phyloP scores from a whole-genome alignment of 1,139 yeast species.

The Meyerozyma carpophila region DNA sequence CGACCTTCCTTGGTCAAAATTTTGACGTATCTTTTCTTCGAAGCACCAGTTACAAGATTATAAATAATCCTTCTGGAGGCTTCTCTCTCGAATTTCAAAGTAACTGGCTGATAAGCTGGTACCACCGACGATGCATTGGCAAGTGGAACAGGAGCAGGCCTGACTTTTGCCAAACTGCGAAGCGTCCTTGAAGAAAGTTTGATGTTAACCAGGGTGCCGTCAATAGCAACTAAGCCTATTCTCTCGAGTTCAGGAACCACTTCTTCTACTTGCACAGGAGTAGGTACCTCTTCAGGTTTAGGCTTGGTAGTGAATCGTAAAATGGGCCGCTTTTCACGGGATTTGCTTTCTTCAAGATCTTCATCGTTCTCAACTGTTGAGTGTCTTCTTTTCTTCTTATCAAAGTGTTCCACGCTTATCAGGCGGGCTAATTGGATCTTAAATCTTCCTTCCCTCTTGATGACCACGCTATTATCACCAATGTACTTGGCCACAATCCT shows the following conservation, averaged over 20 bases:
- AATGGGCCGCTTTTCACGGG: constrained; percentile 1
- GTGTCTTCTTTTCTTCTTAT: constrained; percentile 1
- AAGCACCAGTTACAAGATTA: not conserved
- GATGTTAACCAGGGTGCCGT: constrained; percentile 8
- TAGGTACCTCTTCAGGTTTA: not conserved
- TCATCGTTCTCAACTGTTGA: not conserved
- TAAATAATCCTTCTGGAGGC: not conserved
- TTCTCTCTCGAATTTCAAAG: not conserved
- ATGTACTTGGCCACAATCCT: constrained; percentile 54
- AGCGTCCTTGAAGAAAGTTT: constrained; percentile 6
- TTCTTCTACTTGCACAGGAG: not conserved
- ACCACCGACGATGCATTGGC: not conserved
- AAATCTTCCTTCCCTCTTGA: constrained; percentile 41
- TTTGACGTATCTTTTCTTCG: constrained; percentile 20
- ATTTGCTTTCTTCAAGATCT: constrained; percentile 3
- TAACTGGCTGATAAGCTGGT: constrained; percentile 4
- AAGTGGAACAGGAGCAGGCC: constrained; percentile 1
- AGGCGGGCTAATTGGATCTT: constrained; percentile 33
- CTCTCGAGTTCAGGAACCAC: constrained; percentile 2
- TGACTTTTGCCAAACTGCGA: constrained; percentile 6
- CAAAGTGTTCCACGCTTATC: constrained; percentile 10
- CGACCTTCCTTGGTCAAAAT: constrained; percentile 20
- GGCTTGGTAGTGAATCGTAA: constrained; percentile 1
- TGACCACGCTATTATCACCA: constrained; percentile 42
- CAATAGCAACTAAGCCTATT: not conserved